Conservation (phyloP, 1,284 basidiomycete genomes). For the Irpex sp. region DNA sequence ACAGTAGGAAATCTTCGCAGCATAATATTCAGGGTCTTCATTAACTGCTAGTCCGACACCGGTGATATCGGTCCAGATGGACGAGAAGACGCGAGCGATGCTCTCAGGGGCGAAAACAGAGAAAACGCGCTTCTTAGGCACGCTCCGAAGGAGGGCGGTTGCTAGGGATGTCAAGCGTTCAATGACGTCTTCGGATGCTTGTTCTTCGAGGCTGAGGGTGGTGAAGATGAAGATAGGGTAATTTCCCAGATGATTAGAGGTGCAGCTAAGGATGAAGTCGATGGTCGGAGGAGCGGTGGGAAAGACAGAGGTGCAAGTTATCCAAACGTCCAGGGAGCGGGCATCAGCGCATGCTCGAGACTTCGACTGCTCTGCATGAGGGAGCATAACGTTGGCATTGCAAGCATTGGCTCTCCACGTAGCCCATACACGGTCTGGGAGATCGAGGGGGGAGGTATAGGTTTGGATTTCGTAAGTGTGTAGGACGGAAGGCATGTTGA, state of each 20-base stretch:
- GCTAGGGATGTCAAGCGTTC: slow-evolving; percentile 25
- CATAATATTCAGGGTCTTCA: slow-evolving; percentile 50
- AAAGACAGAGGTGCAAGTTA: slow-evolving; percentile 36
- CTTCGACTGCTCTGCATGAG: slow-evolving; percentile 37
- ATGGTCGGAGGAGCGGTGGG: slow-evolving; percentile 22
- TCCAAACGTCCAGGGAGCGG: slow-evolving; percentile 42
- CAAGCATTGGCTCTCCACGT: slow-evolving; percentile 37
- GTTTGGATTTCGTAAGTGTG: slow-evolving; percentile 24
- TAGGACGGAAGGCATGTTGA: slow-evolving; percentile 18
- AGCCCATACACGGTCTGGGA: slow-evolving; percentile 36
- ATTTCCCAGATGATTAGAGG: slow-evolving; percentile 44
- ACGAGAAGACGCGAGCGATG: slow-evolving; percentile 46
- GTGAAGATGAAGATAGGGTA: slow-evolving; percentile 45
- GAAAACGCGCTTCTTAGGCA: slow-evolving; percentile 45
- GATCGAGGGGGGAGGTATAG: slow-evolving; percentile 22
- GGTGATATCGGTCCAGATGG: slow-evolving; percentile 43
- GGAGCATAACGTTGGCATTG: slow-evolving; percentile 53
- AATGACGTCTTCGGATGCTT: slow-evolving; percentile 26
- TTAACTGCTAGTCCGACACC: slow-evolving; percentile 30
- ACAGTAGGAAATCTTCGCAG: slow-evolving; percentile 56
- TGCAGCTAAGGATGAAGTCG: slow-evolving; percentile 58
- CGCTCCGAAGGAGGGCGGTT: slow-evolving; percentile 16
- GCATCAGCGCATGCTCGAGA: slow-evolving; percentile 16
- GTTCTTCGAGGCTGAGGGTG: slow-evolving; percentile 17
- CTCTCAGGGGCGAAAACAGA: slow-evolving; percentile 59